phyloP scores from a whole-genome alignment of 352 stramenopile species.

The Globisporangium alternatum region DNA sequence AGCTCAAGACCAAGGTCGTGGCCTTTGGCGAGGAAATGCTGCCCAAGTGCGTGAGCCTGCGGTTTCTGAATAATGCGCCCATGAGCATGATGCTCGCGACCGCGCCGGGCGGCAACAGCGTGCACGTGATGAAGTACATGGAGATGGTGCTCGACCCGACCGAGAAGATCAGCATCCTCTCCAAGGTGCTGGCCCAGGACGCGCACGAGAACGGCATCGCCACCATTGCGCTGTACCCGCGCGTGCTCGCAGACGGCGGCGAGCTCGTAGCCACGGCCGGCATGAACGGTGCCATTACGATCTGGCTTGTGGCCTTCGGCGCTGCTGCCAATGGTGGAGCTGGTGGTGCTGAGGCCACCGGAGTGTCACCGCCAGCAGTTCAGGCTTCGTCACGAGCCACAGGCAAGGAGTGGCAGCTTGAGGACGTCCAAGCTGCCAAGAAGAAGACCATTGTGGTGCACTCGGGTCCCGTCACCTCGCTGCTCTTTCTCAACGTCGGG shows the following conservation, averaged over 20 bases:
- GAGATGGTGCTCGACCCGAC: constrained; percentile 48
- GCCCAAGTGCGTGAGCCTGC: constrained; percentile 31
- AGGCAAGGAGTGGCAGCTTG: constrained; percentile 34
- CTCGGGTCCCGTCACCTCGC: constrained; percentile 47
- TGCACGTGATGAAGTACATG: constrained; percentile 55
- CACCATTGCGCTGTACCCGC: constrained; percentile 41
- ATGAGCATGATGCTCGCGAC: constrained; percentile 51
- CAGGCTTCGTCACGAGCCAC: neutral
- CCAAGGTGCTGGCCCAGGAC: constrained; percentile 50
- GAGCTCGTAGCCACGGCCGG: constrained; percentile 66
- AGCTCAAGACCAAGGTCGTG: constrained; percentile 40
- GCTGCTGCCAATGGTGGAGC: constrained; percentile 15
- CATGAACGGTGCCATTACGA: constrained; percentile 53
- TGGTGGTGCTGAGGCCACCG: neutral
- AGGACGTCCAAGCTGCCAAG: constrained; percentile 64
- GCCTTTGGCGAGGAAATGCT: constrained; percentile 45
- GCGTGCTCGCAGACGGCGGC: constrained; percentile 37
- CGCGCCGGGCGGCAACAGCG: constrained; percentile 30
- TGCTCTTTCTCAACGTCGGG: constrained; percentile 43
- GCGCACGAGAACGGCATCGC: constrained; percentile 58
- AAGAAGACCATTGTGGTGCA: constrained; percentile 66
- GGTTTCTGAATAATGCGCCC: constrained; percentile 42
- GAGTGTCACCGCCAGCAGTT: neutral
- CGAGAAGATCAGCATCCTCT: constrained; percentile 41
- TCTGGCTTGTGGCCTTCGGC: constrained; percentile 63